phyloP scores from a whole-genome alignment of 2,329 filamentous ascomycete species.

The Talaromyces sp. region DNA sequence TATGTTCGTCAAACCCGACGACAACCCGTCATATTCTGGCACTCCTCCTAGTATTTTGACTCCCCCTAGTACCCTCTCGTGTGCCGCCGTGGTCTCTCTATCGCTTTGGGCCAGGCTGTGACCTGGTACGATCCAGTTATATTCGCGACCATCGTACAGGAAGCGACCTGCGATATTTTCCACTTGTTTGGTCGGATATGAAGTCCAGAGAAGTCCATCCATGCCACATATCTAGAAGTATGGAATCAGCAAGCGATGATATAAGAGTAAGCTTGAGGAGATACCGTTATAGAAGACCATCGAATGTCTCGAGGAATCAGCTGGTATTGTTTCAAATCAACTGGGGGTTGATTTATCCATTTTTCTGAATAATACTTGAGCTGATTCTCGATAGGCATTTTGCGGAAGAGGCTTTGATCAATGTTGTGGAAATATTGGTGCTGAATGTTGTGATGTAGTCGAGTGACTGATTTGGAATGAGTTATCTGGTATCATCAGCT shows the following conservation, averaged over 20 bases:
- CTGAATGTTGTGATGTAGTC: neutral
- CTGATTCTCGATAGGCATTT: neutral
- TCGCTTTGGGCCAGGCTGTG: neutral
- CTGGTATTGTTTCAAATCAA: neutral
- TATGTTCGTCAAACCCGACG: neutral
- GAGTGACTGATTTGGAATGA: neutral
- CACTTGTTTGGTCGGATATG: neutral
- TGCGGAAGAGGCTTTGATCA: neutral
- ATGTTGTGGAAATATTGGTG: neutral
- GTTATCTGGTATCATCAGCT: neutral
- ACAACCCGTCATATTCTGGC: neutral
- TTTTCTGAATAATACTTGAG: neutral
- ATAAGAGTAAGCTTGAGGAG: neutral
- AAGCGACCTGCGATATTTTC: slow-evolving; percentile 2
- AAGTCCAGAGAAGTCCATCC: slow-evolving; percentile 2
- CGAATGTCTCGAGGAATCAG: slow-evolving; percentile 20
- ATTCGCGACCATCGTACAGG: neutral
- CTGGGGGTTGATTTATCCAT: neutral
- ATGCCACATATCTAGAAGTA: neutral
- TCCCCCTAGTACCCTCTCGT: neutral
- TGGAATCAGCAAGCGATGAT: neutral
- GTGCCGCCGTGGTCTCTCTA: neutral
- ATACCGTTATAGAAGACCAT: neutral
- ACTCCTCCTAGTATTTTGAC: neutral
- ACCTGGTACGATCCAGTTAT: slow-evolving; percentile 1